Evolutionary conservation across 768 basidiomycete genomes (phyloP).

Genomic region (Pleurotus giganteus): DNA sequence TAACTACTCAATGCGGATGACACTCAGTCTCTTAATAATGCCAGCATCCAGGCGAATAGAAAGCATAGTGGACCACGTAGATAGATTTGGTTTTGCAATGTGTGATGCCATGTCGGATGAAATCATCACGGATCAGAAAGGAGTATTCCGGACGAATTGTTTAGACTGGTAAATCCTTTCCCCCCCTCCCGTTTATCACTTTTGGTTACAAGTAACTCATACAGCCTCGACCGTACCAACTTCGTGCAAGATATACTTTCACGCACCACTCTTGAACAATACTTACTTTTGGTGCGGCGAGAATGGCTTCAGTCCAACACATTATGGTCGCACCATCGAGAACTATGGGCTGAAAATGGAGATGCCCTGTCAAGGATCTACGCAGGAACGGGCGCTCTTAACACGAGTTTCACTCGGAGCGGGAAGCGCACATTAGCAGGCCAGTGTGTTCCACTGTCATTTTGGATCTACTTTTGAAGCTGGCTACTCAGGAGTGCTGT

Average conservation of each 20-base stretch:
- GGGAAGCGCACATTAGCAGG: constrained; percentile 93
- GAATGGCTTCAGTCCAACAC: constrained; percentile 69
- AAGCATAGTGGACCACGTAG: constrained; percentile 58
- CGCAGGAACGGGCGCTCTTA: constrained; percentile 90
- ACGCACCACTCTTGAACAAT: constrained; percentile 75
- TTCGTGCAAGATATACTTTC: constrained; percentile 96
- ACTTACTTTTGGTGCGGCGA: constrained; percentile 72
- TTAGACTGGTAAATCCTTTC: constrained; percentile 74
- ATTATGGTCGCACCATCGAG: constrained; percentile 86
- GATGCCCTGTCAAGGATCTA: constrained; percentile 93
- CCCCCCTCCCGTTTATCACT: constrained; percentile 2
- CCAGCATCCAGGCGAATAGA: constrained; percentile 50
- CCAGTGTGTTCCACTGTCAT: constrained; percentile 23
- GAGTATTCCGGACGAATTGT: constrained; percentile 93
- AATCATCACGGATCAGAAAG: constrained; percentile 84
- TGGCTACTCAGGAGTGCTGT: constrained; percentile 65
- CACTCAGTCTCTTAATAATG: constrained; percentile 7
- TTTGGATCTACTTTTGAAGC: constrained; percentile 9
- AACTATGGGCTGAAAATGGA: constrained; percentile 97
- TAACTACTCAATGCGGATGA: constrained; percentile 22
- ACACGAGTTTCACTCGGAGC: constrained; percentile 92
- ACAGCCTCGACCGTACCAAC: constrained; percentile 93
- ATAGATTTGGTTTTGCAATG: constrained; percentile 85
- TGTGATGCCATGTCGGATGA: constrained; percentile 64
- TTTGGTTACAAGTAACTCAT: constrained; percentile 9